Evolutionary conservation across 1,284 basidiomycete genomes (phyloP), one percentile per base, ranked within the genome.

Genomic region (Pyrrhoderma noxium): DNA sequence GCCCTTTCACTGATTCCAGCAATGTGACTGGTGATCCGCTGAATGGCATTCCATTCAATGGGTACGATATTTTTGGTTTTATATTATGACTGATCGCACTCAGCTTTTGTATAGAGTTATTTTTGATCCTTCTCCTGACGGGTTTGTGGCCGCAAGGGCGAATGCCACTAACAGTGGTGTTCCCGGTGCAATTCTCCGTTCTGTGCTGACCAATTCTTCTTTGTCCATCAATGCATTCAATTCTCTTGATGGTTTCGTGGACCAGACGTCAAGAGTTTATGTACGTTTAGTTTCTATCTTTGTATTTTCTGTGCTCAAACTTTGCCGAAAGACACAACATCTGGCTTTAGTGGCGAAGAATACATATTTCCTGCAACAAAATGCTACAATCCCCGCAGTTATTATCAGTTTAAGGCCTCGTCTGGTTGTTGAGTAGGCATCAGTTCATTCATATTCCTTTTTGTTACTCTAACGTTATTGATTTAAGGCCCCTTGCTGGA

Each of bases 111-210:
- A 4, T 55, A 80, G 77, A 2, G 66, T 82, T 1, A 55, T 77
- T 0, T 81, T 82, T 49, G 54, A 66, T 25, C 27, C 58, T 5
- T 69, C 56, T 51, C 34, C 63, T 1, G 66, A 76, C 57, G 53
- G 67, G 0, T 79, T 77, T 58, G 65, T 80, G 34, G 60, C 69
- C 43, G 74, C 76, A 16, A 70, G 80, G 25, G 74, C 76, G 0
- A 63, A 58, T 2, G 66, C 77, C 1, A 73, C 73, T 1, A 64
- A 62, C 22, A 68, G 72, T 18, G 71, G 72, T 9, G 61, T 85
- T 1, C 72, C 82, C 16, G 74, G 74, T 4, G 74, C 82, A 3
- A 76, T 83, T 21, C 78, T 78, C 56, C 71, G 69, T 8, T 64
- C 67, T 36, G 56, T 49, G 8, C 19, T 77, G 1, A 57, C 62